Evolutionary conservation across 371 early-diverging fungal genomes (phyloP).

Genomic region (Actinomortierella wolfii): DNA sequence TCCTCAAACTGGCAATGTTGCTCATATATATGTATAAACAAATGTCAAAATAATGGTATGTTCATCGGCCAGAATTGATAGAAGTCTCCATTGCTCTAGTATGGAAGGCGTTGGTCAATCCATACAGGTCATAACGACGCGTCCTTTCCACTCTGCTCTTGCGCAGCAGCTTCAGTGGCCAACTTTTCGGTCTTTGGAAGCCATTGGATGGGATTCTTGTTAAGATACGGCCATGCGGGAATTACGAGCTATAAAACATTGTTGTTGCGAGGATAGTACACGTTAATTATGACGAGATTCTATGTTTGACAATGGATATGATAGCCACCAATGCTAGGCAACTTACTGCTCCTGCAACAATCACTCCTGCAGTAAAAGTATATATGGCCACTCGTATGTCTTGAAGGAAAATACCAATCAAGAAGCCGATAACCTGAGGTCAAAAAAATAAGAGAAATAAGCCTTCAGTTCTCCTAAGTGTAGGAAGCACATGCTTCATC

Average conservation of each 20-base stretch:
- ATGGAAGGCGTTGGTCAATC: background rate
- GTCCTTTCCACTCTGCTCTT: too few species aligned
- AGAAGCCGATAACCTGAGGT: constrained; percentile 32
- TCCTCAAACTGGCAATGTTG: background rate
- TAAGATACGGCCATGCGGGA: constrained; percentile 43
- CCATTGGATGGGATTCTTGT: constrained; percentile 30
- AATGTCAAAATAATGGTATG: background rate
- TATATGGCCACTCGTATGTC: constrained; percentile 31
- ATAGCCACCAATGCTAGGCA: too few species aligned
- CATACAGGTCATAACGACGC: background rate
- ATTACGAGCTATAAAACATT: constrained; percentile 36
- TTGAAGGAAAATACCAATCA: constrained; percentile 27
- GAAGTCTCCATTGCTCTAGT: background rate
- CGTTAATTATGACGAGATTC: too few species aligned
- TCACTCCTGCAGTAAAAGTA: constrained; percentile 32
- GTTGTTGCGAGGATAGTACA: too few species aligned
- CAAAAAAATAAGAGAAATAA: background rate
- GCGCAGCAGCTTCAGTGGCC: background rate
- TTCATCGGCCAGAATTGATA: background rate
- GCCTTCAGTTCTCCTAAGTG: too few species aligned
- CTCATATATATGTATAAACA: background rate
- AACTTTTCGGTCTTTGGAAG: constrained; percentile 29
- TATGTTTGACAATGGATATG: too few species aligned
- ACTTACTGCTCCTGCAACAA: constrained; percentile 21
- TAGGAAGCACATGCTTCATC: too few species aligned